phyloP scores from a whole-genome alignment of 2,329 filamentous ascomycete species.

The Penicillium crustosum region DNA sequence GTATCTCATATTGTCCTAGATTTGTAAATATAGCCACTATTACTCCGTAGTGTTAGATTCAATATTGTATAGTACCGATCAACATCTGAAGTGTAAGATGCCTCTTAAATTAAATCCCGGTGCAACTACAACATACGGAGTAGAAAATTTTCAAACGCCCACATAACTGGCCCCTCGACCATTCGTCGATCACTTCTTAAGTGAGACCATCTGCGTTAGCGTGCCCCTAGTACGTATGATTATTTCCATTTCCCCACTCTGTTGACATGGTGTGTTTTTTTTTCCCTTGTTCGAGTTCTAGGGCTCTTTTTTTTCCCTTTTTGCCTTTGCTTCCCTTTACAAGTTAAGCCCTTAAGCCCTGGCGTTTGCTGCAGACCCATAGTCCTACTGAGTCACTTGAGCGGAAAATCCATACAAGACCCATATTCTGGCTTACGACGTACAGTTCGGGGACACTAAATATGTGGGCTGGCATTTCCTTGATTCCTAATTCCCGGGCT shows the following conservation, averaged over 20 bases:
- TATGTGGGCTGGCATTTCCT: background rate
- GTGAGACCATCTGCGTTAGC: constrained; percentile 27
- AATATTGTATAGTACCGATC: background rate
- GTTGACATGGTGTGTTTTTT: constrained; percentile 1
- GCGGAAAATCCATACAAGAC: background rate
- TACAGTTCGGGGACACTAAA: background rate
- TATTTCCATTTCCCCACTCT: constrained; percentile 21
- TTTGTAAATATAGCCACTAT: background rate
- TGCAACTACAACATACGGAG: background rate
- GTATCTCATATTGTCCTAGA: background rate
- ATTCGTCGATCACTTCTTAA: constrained; percentile 26
- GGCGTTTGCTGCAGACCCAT: constrained; percentile 7
- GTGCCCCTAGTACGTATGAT: constrained; percentile 26
- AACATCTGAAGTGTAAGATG: background rate
- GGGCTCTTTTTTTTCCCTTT: background rate
- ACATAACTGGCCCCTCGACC: constrained; percentile 8
- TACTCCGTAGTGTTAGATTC: background rate
- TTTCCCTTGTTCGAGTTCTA: background rate
- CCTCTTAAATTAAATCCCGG: constrained; percentile 1
- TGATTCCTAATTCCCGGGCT: background rate
- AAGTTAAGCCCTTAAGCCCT: constrained; percentile 19
- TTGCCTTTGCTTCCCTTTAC: background rate
- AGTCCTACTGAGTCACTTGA: background rate
- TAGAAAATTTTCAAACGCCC: constrained; percentile 17
- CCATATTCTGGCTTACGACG: background rate